Percentiles rank a stretch among this genome's conserved stretches.
Evolutionary conservation across 768 basidiomycete species (phyloP).

Genomic region (Termitomyces sp.): DNA sequence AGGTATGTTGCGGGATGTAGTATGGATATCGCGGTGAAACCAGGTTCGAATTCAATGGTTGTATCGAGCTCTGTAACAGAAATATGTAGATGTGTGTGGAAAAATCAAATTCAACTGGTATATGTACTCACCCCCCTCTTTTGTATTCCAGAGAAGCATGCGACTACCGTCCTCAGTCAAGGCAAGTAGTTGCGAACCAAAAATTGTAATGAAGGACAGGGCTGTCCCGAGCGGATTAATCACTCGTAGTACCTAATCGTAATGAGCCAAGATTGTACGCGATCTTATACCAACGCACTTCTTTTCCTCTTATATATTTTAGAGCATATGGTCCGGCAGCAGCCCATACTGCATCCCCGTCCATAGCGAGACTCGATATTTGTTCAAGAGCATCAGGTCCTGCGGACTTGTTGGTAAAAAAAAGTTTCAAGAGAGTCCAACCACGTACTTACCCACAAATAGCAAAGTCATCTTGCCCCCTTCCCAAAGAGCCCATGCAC

Average conservation of each 20-base stretch:
- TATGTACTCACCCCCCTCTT: conserved; percentile 38
- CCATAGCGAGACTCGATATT: conserved; percentile 74
- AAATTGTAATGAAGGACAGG: conserved; percentile 65
- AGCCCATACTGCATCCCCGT: conserved; percentile 83
- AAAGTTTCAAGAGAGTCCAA: conserved; percentile 1
- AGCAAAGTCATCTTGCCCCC: conserved; percentile 88
- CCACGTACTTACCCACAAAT: conserved; percentile 76
- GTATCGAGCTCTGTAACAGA: conserved; percentile 47
- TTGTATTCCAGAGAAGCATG: conserved; percentile 75
- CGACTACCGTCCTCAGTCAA: conserved; percentile 73
- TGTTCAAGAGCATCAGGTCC: conserved; percentile 76
- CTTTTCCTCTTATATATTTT: conserved; percentile 85
- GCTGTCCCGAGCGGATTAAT: conserved; percentile 58
- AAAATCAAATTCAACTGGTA: neutral
- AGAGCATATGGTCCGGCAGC: conserved; percentile 61
- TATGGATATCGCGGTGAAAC: conserved; percentile 80
- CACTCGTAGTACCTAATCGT: conserved; percentile 44
- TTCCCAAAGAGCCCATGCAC: conserved; percentile 94
- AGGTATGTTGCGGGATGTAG: conserved; percentile 95
- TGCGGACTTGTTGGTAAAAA: conserved; percentile 21
- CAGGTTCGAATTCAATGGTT: conserved; percentile 72
- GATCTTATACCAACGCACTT: conserved; percentile 37
- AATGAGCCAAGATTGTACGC: conserved; percentile 3
- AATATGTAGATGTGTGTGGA: conserved; percentile 10
- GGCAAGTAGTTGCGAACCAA: conserved; percentile 77